Evolutionary conservation across 1,284 basidiomycete species (phyloP).

Genomic region (Leccinum griseonigrum): DNA sequence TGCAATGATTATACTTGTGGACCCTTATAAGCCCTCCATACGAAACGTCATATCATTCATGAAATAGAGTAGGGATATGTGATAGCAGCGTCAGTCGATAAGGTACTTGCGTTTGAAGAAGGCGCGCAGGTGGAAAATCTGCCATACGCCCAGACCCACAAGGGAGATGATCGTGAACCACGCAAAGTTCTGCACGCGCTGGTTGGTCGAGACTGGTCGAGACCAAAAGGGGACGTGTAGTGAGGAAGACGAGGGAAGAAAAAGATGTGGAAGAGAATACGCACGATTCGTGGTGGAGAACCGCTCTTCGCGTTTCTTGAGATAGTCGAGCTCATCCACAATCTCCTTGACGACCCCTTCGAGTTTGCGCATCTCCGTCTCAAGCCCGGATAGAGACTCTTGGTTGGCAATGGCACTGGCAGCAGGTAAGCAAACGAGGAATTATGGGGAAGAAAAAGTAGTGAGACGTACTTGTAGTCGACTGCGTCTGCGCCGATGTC

Average conservation of each 20-base stretch:
- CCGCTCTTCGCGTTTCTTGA: slow-evolving; percentile 85
- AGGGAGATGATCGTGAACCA: slow-evolving; percentile 84
- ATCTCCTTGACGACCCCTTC: slow-evolving; percentile 95
- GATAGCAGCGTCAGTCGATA: slow-evolving; percentile 64
- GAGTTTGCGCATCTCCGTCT: slow-evolving; percentile 97
- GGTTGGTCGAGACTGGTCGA: slow-evolving; percentile 81
- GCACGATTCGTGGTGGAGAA: slow-evolving; percentile 92
- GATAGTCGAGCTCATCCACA: slow-evolving; percentile 90
- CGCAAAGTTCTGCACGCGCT: slow-evolving; percentile 90
- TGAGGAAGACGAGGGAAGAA: neutral
- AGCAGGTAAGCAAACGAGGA: neutral
- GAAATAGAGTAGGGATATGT: neutral
- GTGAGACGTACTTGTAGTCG: slow-evolving; percentile 85
- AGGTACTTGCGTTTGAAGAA: slow-evolving; percentile 98
- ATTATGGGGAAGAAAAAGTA: neutral
- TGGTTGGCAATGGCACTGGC: slow-evolving; percentile 95
- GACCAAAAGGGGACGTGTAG: neutral
- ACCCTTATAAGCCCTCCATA: neutral
- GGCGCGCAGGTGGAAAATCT: slow-evolving; percentile 88
- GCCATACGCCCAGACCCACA: slow-evolving; percentile 88
- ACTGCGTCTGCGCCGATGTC: slow-evolving; percentile 98
- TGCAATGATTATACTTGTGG: neutral
- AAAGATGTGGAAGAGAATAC: slow-evolving; percentile 30
- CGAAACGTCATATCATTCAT: neutral
- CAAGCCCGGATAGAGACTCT: slow-evolving; percentile 92